These are phyloP conservation scores for Candida sp. DNA, from an alignment of 1,139 yeast genomes.

Conservation along the genomic window DNA sequence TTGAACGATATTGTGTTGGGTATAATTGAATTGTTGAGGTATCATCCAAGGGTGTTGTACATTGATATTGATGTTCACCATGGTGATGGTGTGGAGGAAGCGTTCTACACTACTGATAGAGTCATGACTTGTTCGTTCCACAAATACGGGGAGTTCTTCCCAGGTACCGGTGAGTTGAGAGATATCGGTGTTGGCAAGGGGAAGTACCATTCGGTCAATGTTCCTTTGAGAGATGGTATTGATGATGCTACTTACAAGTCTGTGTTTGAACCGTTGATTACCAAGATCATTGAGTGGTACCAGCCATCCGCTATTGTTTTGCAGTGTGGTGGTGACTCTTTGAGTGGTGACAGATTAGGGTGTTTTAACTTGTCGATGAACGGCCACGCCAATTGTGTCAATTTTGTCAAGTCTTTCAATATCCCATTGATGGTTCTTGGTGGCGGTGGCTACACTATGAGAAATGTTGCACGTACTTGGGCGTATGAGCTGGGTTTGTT, in stretches of 20 bases:
- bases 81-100: slow-evolving; percentile 99
- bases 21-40: slow-evolving; percentile 79
- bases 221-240: slow-evolving; percentile 93
- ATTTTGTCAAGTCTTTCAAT: slow-evolving; percentile 82
- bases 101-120: slow-evolving; percentile 92
- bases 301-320: slow-evolving; percentile 94
- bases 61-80: slow-evolving; percentile 97
- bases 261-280: slow-evolving; percentile 85
- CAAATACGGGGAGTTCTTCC: slow-evolving; percentile 96
- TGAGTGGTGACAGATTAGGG: slow-evolving; percentile 95
- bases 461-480: slow-evolving; percentile 98
- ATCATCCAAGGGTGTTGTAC: slow-evolving; percentile 90
- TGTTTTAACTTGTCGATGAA: slow-evolving; percentile 90
- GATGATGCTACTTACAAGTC: slow-evolving; percentile 94
- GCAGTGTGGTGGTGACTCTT: slow-evolving; percentile 97
- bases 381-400: slow-evolving; percentile 97
- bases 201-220: slow-evolving; percentile 84
- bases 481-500: slow-evolving; percentile 91
- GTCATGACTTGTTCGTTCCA: slow-evolving; percentile 97
- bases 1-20: slow-evolving; percentile 94
- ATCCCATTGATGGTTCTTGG: slow-evolving; percentile 92
- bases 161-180: slow-evolving; percentile 91
- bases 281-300: slow-evolving; percentile 85
- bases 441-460: slow-evolving; percentile 98
- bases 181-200: slow-evolving; percentile 92